phyloP scores from a whole-genome alignment of 2,329 filamentous ascomycete genomes.

The Aspergillus pseudoviridinutans region DNA sequence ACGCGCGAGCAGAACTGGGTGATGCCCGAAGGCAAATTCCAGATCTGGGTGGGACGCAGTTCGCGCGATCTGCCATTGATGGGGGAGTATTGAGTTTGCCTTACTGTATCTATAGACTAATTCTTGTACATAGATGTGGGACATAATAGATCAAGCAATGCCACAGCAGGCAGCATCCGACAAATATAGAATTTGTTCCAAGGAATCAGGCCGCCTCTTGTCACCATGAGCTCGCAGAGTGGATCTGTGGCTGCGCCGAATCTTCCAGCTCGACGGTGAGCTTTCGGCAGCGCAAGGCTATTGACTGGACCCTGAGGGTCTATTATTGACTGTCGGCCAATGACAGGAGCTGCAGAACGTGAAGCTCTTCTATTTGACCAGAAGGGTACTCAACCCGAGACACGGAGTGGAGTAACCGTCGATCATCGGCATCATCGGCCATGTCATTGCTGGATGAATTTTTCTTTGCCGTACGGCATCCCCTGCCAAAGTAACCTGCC shows the following conservation, averaged over 20 bases:
- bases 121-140: background rate
- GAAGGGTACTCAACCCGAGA: background rate
- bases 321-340: background rate
- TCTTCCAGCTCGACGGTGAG: background rate
- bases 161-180: background rate
- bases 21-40: conserved; percentile 44
- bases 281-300: background rate
- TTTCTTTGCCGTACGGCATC: background rate
- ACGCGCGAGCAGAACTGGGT: conserved; percentile 65
- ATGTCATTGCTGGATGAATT: background rate
- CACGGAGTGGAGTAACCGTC: background rate
- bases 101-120: background rate
- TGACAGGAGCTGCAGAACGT: background rate
- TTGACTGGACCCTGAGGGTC: background rate
- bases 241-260: background rate
- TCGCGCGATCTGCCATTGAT: conserved; percentile 31
- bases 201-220: background rate
- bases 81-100: conserved; percentile 21
- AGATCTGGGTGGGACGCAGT: conserved; percentile 35
- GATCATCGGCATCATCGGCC: background rate
- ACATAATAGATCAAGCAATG: background rate
- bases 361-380: background rate
- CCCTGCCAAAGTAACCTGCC: background rate
- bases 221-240: background rate
- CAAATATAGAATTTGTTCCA: background rate